These are phyloP conservation scores for Flaveria bidentis DNA, from an alignment of 129 eudicot genomes.

Conservation along the genomic window DNA sequence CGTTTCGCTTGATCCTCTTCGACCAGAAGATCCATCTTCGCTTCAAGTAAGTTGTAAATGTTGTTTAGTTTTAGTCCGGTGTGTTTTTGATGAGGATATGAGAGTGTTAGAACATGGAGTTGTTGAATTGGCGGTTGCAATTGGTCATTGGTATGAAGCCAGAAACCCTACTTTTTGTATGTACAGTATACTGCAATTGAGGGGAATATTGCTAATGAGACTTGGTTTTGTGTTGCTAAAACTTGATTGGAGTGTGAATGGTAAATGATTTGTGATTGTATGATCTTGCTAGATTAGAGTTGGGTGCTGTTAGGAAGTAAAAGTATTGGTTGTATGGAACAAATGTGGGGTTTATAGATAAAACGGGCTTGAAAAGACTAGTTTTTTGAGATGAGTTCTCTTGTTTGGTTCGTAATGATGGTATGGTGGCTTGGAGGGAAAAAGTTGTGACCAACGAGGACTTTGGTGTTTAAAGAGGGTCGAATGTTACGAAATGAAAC, in stretches of 20 bases:
- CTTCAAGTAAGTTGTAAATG: constrained; percentile 42
- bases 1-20: constrained; percentile 56
- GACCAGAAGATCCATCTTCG: constrained; percentile 50
- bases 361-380: too few relatives aligned
- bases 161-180: constrained; percentile 5
- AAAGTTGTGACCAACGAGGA: too few relatives aligned
- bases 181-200: background rate
- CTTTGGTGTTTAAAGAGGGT: too few relatives aligned
- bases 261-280: background rate
- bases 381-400: too few relatives aligned
- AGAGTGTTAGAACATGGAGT: too few relatives aligned
- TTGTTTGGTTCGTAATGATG: too few relatives aligned
- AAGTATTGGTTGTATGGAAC: too few relatives aligned
- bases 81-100: background rate
- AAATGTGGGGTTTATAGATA: too few relatives aligned
- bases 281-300: constrained; percentile 1
- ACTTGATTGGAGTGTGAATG: background rate
- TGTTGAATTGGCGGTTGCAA: background rate
- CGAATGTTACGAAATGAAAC: too few relatives aligned
- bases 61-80: background rate
- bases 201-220: background rate
- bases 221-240: background rate
- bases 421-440: too few relatives aligned
- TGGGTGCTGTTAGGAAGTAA: background rate
- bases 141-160: background rate